Evolutionary conservation across 139 green algal species (phyloP).

Genomic region (Coelastrella sp.): DNA sequence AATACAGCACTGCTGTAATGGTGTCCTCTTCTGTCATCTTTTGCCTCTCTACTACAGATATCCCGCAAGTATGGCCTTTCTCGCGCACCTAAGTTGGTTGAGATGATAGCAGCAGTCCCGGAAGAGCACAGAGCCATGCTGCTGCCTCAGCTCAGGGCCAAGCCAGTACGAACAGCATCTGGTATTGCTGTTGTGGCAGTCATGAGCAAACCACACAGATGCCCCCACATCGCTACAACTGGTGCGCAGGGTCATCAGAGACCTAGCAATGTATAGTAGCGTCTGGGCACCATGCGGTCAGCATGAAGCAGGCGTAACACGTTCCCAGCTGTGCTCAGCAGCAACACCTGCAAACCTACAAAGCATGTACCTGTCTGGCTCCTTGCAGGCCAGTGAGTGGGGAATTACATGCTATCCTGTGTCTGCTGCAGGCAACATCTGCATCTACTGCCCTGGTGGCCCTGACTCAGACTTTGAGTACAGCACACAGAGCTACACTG

Average conservation of each 20-base stretch:
- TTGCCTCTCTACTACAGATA: neutral
- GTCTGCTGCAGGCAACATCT: conserved; percentile 93
- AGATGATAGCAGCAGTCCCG: conserved; percentile 97
- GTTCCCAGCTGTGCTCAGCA: too few relatives aligned
- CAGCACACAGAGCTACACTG: conserved; percentile 91
- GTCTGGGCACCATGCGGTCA: neutral
- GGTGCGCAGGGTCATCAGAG: conserved; percentile 5
- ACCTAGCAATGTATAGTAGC: neutral
- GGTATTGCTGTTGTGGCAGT: conserved; percentile 98
- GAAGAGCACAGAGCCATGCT: conserved; percentile 89
- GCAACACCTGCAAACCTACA: too few relatives aligned
- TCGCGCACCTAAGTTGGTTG: conserved; percentile 93
- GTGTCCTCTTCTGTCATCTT: neutral
- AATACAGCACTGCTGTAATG: too few relatives aligned
- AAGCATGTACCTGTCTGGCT: too few relatives aligned
- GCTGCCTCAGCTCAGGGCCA: conserved; percentile 87
- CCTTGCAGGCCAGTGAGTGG: too few relatives aligned
- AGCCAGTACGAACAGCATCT: conserved; percentile 93
- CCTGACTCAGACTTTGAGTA: conserved; percentile 99
- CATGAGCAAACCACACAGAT: conserved; percentile 99
- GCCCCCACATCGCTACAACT: conserved; percentile 99
- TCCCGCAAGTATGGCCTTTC: conserved; percentile 59
- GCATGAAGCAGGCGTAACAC: neutral
- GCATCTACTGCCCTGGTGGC: conserved; percentile 98
- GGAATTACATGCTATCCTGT: neutral